These are phyloP conservation scores for Lathyrus tuberosus DNA, from an alignment of 306 rosid genomes.

Conservation along the genomic window DNA sequence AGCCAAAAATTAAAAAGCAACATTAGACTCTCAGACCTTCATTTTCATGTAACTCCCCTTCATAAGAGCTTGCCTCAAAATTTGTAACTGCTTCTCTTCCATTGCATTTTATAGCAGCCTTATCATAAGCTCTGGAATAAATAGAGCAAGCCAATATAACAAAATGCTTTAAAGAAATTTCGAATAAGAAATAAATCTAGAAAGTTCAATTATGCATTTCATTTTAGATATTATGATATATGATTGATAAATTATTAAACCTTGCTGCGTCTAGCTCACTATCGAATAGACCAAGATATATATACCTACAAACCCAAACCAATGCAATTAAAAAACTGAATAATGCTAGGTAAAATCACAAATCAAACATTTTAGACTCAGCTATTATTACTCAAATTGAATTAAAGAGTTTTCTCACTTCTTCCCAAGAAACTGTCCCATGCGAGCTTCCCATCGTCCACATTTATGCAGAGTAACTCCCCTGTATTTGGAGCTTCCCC, in stretches of 20 bases:
- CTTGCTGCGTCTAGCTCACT: conserved; percentile 98
- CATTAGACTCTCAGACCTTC: conserved; percentile 50
- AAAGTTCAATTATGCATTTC: conserved; percentile 21
- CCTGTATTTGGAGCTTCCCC: conserved; percentile 91
- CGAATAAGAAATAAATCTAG: conserved; percentile 16
- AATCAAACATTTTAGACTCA: conserved; percentile 15
- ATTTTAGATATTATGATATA: conserved; percentile 28
- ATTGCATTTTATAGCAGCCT: conserved; percentile 85
- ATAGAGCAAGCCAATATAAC: conserved; percentile 31
- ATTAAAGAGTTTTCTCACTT: conserved; percentile 55
- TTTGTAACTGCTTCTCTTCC: conserved; percentile 93
- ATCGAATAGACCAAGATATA: conserved; percentile 92
- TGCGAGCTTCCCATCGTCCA: conserved; percentile 98
- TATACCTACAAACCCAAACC: conserved; percentile 68
- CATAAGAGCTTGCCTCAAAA: conserved; percentile 71
- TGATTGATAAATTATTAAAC: conserved; percentile 44
- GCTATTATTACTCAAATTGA: conserved; percentile 17
- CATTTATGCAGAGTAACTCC: conserved; percentile 96
- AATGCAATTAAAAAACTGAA: conserved; percentile 39
- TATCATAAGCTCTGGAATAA: conserved; percentile 82
- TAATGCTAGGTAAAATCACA: conserved; percentile 27
- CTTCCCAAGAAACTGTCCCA: conserved; percentile 95
- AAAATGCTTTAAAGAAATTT: conserved; percentile 9
- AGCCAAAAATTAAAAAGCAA: neutral
- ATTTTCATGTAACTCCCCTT: conserved; percentile 52